Evolutionary conservation across 2,329 filamentous ascomycete genomes (phyloP), one percentile per base, ranked within the genome.

Genomic region (Aspergillus terreus): DNA sequence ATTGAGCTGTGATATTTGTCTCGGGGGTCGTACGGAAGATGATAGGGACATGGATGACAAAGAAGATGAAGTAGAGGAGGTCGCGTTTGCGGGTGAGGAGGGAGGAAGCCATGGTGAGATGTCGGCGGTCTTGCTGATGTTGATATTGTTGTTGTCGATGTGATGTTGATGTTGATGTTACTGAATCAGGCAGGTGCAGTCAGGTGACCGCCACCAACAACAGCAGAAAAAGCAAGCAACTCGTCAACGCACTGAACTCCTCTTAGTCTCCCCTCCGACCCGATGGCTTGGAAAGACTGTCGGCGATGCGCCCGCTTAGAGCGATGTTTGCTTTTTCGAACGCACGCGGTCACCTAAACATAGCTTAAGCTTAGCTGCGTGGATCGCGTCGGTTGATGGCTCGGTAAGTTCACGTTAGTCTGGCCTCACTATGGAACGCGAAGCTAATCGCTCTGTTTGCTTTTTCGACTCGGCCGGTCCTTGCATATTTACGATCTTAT

Each of bases 1-100:
- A 14, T 45, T 45, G 25, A 11, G 3, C 7, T 6, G 19, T 6
- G 19, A 21, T 17, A 19, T 43, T 43, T 19, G 19, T 2, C 4
- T 30, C 7, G 14, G 40, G 6, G 15, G 44, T 5, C 57, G 50
- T 71, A 85, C 83, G 68, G 56, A 86, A 77, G 70, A 86, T 81
- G 36, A 86, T 74, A 1, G 82, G 82, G 32, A 86, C 65, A 61
- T 86, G 82, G 19, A 81, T 78, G 47, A 75, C 50, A 68, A 88
- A 87, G 72, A 86, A 86, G 36, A 77, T 58, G 4, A 86, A 72
- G 59, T 76, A 76, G 38, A 70, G 44, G 41, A 68, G 57, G 53
- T 76, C 73, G 52, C 65, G 54, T 54, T 70, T 75, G 41, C 70
- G 66, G 27, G 53, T 60, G 56, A 63, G 61, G 46, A 68, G 58